Percentiles rank a stretch among this genome's conserved stretches.
phyloP scores from a whole-genome alignment of 768 basidiomycete species.

The Auricularia auricula-judae region DNA sequence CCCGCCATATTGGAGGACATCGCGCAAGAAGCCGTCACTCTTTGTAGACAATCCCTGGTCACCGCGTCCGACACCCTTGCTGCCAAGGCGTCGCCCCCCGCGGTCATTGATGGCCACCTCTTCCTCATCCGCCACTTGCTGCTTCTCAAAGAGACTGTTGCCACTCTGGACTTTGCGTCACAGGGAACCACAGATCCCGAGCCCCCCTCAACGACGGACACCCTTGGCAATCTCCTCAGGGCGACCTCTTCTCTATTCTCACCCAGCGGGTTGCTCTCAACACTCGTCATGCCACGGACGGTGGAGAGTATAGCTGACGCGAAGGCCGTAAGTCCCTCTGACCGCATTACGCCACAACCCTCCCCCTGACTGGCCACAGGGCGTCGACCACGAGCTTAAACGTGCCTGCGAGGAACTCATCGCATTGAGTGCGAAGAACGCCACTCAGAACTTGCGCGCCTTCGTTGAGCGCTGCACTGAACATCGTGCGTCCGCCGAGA shows the following conservation, averaged over 20 bases:
- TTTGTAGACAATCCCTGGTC: slow-evolving; percentile 75
- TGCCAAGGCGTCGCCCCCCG: slow-evolving; percentile 31
- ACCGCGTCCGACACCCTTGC: slow-evolving; percentile 58
- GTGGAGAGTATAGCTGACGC: slow-evolving; percentile 59
- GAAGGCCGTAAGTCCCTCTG: slow-evolving; percentile 40
- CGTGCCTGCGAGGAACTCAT: slow-evolving; percentile 81
- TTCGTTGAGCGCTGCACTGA: slow-evolving; percentile 49
- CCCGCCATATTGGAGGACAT: slow-evolving; percentile 95
- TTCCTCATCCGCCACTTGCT: slow-evolving; percentile 88
- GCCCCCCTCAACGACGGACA: slow-evolving; percentile 29
- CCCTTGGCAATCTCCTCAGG: slow-evolving; percentile 47
- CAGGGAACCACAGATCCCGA: slow-evolving; percentile 33
- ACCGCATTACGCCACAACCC: slow-evolving; percentile 1
- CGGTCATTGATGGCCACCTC: slow-evolving; percentile 58
- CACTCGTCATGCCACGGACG: slow-evolving; percentile 46
- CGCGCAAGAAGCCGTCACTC: slow-evolving; percentile 79
- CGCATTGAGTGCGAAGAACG: slow-evolving; percentile 39
- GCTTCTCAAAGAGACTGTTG: slow-evolving; percentile 82
- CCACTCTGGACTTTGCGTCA: slow-evolving; percentile 55
- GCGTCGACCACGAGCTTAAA: slow-evolving; percentile 79
- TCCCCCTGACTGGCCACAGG: slow-evolving; percentile 30
- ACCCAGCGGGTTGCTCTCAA: slow-evolving; percentile 26
- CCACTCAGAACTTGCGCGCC: slow-evolving; percentile 47
- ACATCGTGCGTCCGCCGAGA: slow-evolving; percentile 22
- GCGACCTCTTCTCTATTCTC: slow-evolving; percentile 48